A percentile compares a stretch with the other conserved stretches of the same genome.
These are phyloP conservation scores for Hypholoma fasciculare DNA, from an alignment of 768 basidiomycete species.

Conservation along the genomic window DNA sequence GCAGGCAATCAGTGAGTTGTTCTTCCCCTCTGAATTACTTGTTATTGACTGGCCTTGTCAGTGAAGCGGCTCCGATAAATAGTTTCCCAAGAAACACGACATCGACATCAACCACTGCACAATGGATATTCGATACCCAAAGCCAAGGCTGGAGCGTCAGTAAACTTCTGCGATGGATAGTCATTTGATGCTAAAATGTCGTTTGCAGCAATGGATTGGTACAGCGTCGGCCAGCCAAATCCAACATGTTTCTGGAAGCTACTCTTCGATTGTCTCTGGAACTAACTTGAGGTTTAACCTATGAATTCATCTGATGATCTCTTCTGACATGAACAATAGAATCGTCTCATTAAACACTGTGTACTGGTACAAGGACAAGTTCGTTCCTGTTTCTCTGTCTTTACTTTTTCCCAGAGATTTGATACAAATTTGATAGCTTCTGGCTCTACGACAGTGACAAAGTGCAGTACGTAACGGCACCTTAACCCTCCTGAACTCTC, in stretches of 20 bases:
- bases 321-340: conserved; percentile 22
- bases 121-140: conserved; percentile 60
- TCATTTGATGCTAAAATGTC: neutral
- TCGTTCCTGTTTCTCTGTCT: conserved; percentile 6
- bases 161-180: neutral
- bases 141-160: conserved; percentile 48
- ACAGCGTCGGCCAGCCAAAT: conserved; percentile 41
- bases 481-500: neutral
- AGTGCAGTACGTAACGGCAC: conserved; percentile 33
- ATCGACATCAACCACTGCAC: conserved; percentile 29
- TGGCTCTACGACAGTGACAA: conserved; percentile 60
- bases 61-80: conserved; percentile 60
- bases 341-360: conserved; percentile 62
- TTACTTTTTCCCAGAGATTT: neutral
- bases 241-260: conserved; percentile 52
- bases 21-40: neutral
- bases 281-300: conserved; percentile 45
- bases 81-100: conserved; percentile 52
- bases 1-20: conserved; percentile 50
- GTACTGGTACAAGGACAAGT: conserved; percentile 66
- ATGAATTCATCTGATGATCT: neutral
- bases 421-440: conserved; percentile 35
- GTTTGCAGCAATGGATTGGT: conserved; percentile 46
- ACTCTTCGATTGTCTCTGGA: conserved; percentile 46
- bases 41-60: conserved; percentile 18